Base-by-base conservation (phyloP, 148 eudicot genomes). In the Selenicereus undatus region DNA sequence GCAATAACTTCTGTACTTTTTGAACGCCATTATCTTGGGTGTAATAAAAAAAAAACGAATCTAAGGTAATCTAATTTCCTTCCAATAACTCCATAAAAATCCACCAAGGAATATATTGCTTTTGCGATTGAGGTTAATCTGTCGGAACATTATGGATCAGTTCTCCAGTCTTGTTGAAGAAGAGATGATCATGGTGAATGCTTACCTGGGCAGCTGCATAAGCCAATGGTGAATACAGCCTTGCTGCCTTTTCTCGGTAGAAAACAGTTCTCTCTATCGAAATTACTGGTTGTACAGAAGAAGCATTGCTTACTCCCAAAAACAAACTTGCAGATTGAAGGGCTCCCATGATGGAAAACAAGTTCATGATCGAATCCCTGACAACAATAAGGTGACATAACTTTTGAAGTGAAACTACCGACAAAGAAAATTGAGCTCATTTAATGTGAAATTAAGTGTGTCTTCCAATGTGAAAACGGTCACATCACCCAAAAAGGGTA, bases 231-330 rank as follows among this genome's bases (percentile, higher is more conserved):
- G 97, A 90, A 78, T 92, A 93, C 98, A 95, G 90, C 82, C 99
- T 97, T 81, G 99, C 99, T 56, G 97, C 97, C 82, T 80, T 92
- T 85, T 95, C 99, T 82, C 97, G 80, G 81, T 95, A 95, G 83
- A 95, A 95, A 29, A 95, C 98, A 48, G 94, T 84, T 82, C 98
- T 93, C 79, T 91, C 99, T 78, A 92, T 89, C 43, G 97, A 86
- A 82, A 95, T 85, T 32, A 95, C 81, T 30, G 97, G 97, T 81
- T 95, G 99, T 54, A 95, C 99, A 13, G 94, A 86, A 8, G 97
- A 88, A 74, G 97, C 85, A 79, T 95, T 95, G 75, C 88, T 93
- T 66, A 92, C 89, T 12, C 99, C 97, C 79, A 95, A 82, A 84
- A 95, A 95, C 85, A 92, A 68, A 84, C 87, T 84, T 26, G 94